These are phyloP conservation scores for Strobilomyces dryophilus DNA, from an alignment of 768 basidiomycete genomes.

Conservation along the genomic window DNA sequence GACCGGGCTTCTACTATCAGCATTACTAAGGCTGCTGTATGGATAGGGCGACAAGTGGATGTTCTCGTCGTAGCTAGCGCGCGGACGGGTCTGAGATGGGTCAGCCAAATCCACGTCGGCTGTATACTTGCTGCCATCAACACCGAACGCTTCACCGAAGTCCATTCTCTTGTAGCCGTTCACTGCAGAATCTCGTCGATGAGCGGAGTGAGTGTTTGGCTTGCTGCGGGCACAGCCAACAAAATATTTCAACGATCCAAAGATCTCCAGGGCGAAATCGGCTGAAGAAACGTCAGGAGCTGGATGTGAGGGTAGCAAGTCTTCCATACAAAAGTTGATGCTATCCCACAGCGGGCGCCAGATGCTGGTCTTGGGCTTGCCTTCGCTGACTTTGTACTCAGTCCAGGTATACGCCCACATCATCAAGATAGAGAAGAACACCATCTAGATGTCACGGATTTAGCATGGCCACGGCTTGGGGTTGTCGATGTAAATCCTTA, in stretches of 20 bases:
- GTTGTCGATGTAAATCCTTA: conserved; percentile 24
- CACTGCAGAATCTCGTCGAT: conserved; percentile 16
- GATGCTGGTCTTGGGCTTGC: conserved; percentile 47
- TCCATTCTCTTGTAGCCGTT: conserved; percentile 26
- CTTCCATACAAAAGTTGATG: conserved; percentile 42
- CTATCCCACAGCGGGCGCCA: conserved; percentile 72
- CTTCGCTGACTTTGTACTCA: conserved; percentile 56
- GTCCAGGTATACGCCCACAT: conserved; percentile 75
- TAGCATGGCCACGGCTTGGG: conserved; percentile 6
- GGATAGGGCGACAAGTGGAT: conserved; percentile 38
- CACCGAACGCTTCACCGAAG: conserved; percentile 40
- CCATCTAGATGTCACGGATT: conserved; percentile 52
- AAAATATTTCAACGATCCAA: conserved; percentile 59
- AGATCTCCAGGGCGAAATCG: conserved; percentile 68
- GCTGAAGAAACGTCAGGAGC: conserved; percentile 32
- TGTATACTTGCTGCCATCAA: conserved; percentile 22
- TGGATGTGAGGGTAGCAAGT: background rate
- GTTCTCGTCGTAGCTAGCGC: conserved; percentile 38
- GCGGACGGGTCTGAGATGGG: conserved; percentile 11
- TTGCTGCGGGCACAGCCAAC: conserved; percentile 36
- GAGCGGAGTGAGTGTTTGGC: conserved; percentile 20
- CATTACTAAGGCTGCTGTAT: conserved; percentile 9
- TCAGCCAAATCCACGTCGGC: conserved; percentile 5
- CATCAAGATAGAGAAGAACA: conserved; percentile 74
- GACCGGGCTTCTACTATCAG: conserved; percentile 7